Base-by-base conservation (phyloP, 2,329 filamentous ascomycete genomes). In the Westerdykella aurantiaca region DNA sequence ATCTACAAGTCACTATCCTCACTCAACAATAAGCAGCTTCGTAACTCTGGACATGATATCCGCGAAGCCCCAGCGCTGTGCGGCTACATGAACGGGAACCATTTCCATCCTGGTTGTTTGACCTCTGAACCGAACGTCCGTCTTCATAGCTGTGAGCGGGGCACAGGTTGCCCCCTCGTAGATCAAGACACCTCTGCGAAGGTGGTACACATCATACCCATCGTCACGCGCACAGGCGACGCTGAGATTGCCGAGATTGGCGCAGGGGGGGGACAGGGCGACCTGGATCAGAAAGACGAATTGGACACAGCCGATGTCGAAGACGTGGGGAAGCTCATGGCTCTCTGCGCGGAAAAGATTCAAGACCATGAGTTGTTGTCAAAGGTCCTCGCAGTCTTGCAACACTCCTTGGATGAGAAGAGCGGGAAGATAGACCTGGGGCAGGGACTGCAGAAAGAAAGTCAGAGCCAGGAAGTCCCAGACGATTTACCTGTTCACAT, bases 91-190 rank as follows among this genome's bases (percentile, higher is more conserved):
- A 82, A 85, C 40, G 90, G 86, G 2, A 95, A 96, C 55, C 74
- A 74, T 1, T 69, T 73, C 11, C 79, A 86, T 25, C 65, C 75
- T 0, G 89, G 89, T 2, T 93, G 85, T 57, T 69, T 96, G 21
- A 94, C 86, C 0, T 70, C 71, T 0, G 72, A 83, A 18, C 64
- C 76, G 18, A 69, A 72, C 16, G 81, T 80, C 0, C 80, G 85
- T 2, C 73, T 97, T 6, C 91, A 97, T 64, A 94, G 88, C 57
- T 96, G 91, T 54, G 89, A 95, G 57, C 83, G 80, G 49, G 86
- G 82, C 0, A 79, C 77, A 46, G 73, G 76, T 17, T 88, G 85
- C 52, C 57, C 69, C 0, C 69, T 74, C 0, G 52, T 82, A 40
- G 69, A 69, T 31, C 61, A 72, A 70, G 52, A 73, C 61, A 6